phyloP scores from a whole-genome alignment of 148 eudicot genomes.

The Camellia sinensis region DNA sequence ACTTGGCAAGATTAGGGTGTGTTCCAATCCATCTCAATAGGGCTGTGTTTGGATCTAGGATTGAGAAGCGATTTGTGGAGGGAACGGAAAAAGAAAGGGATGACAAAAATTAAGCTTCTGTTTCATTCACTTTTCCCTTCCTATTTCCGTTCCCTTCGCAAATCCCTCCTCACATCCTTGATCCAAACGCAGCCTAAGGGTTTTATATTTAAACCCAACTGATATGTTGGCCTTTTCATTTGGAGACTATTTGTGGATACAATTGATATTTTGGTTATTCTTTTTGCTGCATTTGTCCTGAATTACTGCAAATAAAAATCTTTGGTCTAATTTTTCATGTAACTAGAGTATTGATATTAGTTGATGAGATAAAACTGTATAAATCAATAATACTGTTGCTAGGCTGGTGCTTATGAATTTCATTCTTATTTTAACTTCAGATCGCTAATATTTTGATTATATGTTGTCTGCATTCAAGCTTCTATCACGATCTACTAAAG shows the following conservation, averaged over 20 bases:
- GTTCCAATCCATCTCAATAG: background rate
- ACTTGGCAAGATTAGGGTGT: background rate
- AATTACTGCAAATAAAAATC: background rate
- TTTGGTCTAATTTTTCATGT: background rate
- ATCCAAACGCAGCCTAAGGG: background rate
- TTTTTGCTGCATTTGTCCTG: background rate
- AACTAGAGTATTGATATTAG: background rate
- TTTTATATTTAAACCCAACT: background rate
- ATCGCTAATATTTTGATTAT: slow-evolving; percentile 19
- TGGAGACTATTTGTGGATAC: background rate
- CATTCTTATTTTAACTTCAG: background rate
- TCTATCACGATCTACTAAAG: slow-evolving; percentile 45
- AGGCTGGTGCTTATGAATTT: background rate
- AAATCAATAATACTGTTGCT: background rate
- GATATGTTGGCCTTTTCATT: background rate
- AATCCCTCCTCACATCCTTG: too few species aligned
- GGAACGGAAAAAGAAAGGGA: too few species aligned
- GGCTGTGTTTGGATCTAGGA: too few species aligned
- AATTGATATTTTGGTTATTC: background rate
- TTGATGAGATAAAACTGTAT: background rate
- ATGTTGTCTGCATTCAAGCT: slow-evolving; percentile 33
- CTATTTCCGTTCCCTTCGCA: too few species aligned
- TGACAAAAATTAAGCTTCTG: too few species aligned
- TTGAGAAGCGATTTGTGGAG: too few species aligned
- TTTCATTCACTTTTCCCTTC: too few species aligned